These are phyloP conservation scores for Hemileia vastatrix DNA, from an alignment of 1,284 basidiomycete genomes.

Conservation along the genomic window DNA sequence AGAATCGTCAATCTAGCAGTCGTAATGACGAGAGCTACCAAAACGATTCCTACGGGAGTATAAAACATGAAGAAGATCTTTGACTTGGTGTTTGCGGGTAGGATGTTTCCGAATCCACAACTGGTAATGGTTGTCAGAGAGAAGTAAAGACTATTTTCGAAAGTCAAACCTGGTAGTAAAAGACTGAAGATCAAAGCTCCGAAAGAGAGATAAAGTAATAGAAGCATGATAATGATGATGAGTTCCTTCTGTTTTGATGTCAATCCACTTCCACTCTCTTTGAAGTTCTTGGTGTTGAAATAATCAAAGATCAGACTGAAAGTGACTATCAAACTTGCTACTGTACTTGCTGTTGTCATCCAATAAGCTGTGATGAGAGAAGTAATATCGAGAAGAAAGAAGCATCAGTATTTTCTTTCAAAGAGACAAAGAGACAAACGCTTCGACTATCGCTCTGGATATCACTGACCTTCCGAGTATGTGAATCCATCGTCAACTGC, in stretches of 20 bases:
- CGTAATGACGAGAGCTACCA: constrained; percentile 54
- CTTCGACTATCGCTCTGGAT: too few species aligned
- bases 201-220: constrained; percentile 62
- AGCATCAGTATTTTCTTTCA: constrained; percentile 31
- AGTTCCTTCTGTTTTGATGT: constrained; percentile 68
- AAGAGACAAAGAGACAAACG: constrained; percentile 55
- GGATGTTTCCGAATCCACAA: constrained; percentile 72
- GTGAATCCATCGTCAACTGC: constrained; percentile 56
- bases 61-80: constrained; percentile 53
- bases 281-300: constrained; percentile 56
- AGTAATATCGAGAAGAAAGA: constrained; percentile 21
- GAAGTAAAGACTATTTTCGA: constrained; percentile 52
- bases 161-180: constrained; percentile 26
- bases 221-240: constrained; percentile 62
- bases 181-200: constrained; percentile 31
- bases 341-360: constrained; percentile 68
- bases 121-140: constrained; percentile 47
- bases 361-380: constrained; percentile 58
- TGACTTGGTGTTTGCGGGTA: constrained; percentile 50
- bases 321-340: constrained; percentile 59
- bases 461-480: too few species aligned
- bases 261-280: constrained; percentile 61
- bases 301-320: constrained; percentile 60
- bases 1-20: constrained; percentile 61
- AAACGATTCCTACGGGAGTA: constrained; percentile 41